phyloP scores from a whole-genome alignment of 768 basidiomycete genomes.

The Suillus alpinus region DNA sequence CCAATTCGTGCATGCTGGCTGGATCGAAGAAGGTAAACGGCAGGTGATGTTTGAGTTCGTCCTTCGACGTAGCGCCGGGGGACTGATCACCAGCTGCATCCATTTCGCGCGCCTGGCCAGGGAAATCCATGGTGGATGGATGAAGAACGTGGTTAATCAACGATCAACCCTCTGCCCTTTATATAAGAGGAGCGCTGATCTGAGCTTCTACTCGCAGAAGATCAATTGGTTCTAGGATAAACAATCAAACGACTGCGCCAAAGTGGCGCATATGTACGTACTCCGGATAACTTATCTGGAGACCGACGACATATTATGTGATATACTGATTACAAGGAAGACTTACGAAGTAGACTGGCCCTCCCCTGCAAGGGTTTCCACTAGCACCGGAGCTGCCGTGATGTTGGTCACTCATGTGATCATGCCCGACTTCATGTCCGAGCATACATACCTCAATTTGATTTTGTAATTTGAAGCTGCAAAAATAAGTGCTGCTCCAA shows the following conservation, averaged over 20 bases:
- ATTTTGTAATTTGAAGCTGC: not conserved
- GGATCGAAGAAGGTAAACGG: constrained; percentile 1
- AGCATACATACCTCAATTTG: not conserved
- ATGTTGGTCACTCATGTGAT: not conserved
- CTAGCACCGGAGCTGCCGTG: not conserved
- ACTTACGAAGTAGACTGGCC: not conserved
- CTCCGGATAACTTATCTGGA: not conserved
- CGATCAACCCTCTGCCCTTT: not conserved
- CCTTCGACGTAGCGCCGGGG: not conserved
- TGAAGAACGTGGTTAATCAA: not conserved
- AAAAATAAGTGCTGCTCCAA: not conserved
- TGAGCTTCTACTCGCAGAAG: not conserved
- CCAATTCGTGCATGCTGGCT: not conserved
- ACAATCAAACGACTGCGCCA: not conserved
- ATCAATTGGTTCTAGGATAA: not conserved
- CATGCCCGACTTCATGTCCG: not conserved
- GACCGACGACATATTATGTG: not conserved
- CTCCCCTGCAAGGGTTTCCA: not conserved
- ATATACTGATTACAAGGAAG: not conserved
- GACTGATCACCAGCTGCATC: not conserved
- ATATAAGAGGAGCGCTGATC: not conserved
- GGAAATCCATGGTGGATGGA: not conserved
- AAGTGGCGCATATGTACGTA: not conserved
- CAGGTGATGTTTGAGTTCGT: not conserved
- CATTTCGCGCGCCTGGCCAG: not conserved